Evolutionary conservation across 331 rosid species (phyloP), one percentile per base, ranked within the genome.

Genomic region (Telfairia occidentalis): DNA sequence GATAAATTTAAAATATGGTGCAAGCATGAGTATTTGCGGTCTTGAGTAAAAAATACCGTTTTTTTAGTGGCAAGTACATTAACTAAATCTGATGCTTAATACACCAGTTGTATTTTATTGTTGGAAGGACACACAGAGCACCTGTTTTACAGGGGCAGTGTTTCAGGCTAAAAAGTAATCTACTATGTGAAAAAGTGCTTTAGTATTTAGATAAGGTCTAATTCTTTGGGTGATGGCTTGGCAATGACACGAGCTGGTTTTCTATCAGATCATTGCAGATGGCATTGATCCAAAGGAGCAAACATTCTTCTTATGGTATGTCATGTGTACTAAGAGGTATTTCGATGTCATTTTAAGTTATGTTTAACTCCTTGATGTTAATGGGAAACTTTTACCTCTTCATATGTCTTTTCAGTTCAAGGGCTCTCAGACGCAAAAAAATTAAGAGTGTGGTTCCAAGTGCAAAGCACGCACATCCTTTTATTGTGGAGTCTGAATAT

Each of bases 261-360:
- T 30, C 75, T 78, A 74, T 71, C 85, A 90, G 96, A 76, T 82
- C 76, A 30, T 82, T 73, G 90, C 81, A 45, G 87, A 83, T 79
- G 86, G 83, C 54, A 63, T 85, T 59, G 90, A 89, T 83, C 97
- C 96, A 24, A 90, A 80, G 76, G 43, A 45, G 43, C 87, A 89
- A 43, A 83, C 84, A 58, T 87, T 90, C 78, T 24, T 55, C 59
- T 82, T 77, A 37, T 82, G 81, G 98, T 81, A 67, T 77, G 89
- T 79, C 69, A 5, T 46, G 30, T 23, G 3, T 38, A 75, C 45
- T 70, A n/a, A 3, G 11, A 30, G 75, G 18, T 46, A 71, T 46
- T 46, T 48, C 13, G 58, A 46, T 46, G 7, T 57, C 71, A 40
- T 28, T 40, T 16, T 50, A 29, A 72, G 30, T 9, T 49, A 50